phyloP scores from a whole-genome alignment of 805 yeast species.

The Zygosaccharomyces kombuchaensis region DNA sequence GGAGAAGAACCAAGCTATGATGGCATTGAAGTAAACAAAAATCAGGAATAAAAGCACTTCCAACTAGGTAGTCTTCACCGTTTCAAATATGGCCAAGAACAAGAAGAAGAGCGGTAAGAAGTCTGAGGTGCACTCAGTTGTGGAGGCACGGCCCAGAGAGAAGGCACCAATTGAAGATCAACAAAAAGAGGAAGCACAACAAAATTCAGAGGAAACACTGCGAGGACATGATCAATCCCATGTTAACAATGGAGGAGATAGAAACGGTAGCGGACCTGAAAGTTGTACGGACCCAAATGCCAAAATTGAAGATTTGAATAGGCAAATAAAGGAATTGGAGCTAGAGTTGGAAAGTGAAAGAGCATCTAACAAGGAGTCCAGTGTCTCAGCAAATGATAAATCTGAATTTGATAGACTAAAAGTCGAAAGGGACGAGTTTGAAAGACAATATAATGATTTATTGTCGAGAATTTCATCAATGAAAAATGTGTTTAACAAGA shows the following conservation, averaged over 20 bases:
- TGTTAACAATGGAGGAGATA: neutral
- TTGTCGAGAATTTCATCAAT: slow-evolving; percentile 63
- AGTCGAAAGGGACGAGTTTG: slow-evolving; percentile 53
- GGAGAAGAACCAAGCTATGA: neutral
- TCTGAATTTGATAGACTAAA: slow-evolving; percentile 36
- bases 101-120: slow-evolving; percentile 16
- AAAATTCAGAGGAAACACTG: slow-evolving; percentile 18
- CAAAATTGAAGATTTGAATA: slow-evolving; percentile 6
- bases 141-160: neutral
- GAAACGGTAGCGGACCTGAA: neutral
- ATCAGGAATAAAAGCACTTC: neutral
- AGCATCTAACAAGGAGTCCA: neutral
- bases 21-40: neutral
- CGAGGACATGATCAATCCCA: slow-evolving; percentile 1
- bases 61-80: neutral
- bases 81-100: slow-evolving; percentile 13
- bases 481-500: slow-evolving; percentile 67
- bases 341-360: slow-evolving; percentile 6
- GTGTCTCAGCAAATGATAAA: slow-evolving; percentile 3
- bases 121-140: neutral
- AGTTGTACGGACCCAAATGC: neutral
- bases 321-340: slow-evolving; percentile 7
- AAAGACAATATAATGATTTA: slow-evolving; percentile 57
- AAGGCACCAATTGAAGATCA: slow-evolving; percentile 4
- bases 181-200: slow-evolving; percentile 5